Evolutionary conservation across 169 alveolate species (phyloP), one percentile per base, ranked within the genome.

Genomic region (Cryptosporidium sp.): DNA sequence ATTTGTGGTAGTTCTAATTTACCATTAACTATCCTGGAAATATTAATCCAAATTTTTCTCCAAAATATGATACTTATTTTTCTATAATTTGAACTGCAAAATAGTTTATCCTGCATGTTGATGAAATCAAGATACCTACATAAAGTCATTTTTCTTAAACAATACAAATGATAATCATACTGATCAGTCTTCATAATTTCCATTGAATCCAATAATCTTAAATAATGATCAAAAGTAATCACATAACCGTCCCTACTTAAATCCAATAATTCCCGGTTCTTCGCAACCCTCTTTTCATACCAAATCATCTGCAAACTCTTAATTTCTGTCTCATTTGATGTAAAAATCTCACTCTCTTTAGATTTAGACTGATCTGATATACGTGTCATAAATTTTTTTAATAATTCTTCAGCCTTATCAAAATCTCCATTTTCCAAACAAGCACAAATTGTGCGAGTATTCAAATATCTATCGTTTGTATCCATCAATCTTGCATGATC

Each of bases 141-240:
- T 65, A 95, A 41, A 70, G 95, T 95, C 85, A 92, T 92, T 85
- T 94, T 95, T 70, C 98, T 93, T 73, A 95, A 84, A 45, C 96
- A 95, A 93, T 95, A 96, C 48, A 93, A 91, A 85, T 96, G 97
- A 85, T 96, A 96, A 85, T 97, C 99, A 71, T 92, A 93, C 86
- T 95, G 94, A 71, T 97, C 99, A 74, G 95, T 96, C 62, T 70
- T 92, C 94, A 97, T 95, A 48, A 94, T 96, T 51, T 91, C 92
- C 70, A 95, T 91, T 50, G 95, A 96, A 62, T 94, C 95, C 39
- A 94, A 86, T n/a, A 96, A 92, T 31, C 89, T 93, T 74, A 92
- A 86, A 84, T 94, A 96, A 92, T 93, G 92, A 39, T 86, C 92
- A 48, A 95, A 93, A n/a, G 97, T 96, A 69, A 86, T 74, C 41